Evolutionary conservation across 306 rosid species (phyloP).

Genomic region (Prunus mongolica): DNA sequence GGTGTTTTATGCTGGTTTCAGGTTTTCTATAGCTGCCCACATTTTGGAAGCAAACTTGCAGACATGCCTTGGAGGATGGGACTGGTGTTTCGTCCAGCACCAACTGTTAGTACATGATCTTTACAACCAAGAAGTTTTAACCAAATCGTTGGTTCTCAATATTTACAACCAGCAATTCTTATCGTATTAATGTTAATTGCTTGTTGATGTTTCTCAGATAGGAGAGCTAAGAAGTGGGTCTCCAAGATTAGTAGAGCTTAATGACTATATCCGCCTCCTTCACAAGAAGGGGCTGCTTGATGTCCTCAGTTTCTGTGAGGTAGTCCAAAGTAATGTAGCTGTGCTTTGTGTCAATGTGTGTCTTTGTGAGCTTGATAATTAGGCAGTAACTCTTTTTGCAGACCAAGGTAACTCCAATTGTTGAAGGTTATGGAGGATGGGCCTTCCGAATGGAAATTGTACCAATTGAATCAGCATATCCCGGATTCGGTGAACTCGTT

Average conservation of each 20-base stretch:
- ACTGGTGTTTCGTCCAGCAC: conserved; percentile 85
- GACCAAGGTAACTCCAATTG: conserved; percentile 98
- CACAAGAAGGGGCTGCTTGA: conserved; percentile 80
- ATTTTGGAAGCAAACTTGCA: conserved; percentile 98
- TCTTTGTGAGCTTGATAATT: conserved; percentile 31
- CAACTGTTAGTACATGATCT: conserved; percentile 59
- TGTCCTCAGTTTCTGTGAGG: conserved; percentile 98
- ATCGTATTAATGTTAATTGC: conserved; percentile 5
- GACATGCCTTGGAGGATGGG: conserved; percentile 99
- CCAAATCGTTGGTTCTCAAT: conserved; percentile 4
- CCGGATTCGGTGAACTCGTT: conserved; percentile 94
- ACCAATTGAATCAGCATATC: conserved; percentile 96
- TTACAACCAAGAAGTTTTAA: not conserved
- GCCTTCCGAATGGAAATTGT: conserved; percentile 93
- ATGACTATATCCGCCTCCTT: conserved; percentile 74
- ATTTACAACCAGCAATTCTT: not conserved
- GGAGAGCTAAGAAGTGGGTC: conserved; percentile 98
- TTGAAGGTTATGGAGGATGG: conserved; percentile 99
- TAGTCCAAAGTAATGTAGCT: conserved; percentile 24
- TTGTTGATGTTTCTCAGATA: conserved; percentile 52
- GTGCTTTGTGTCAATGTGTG: not conserved
- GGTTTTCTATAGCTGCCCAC: conserved; percentile 99
- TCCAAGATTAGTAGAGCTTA: conserved; percentile 72
- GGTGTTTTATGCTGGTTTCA: conserved; percentile 36
- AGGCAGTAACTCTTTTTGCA: conserved; percentile 37